A percentile compares a stretch with the other conserved stretches of the same genome.
These are phyloP conservation scores for Bullera alba DNA, from an alignment of 768 basidiomycete genomes.

Conservation along the genomic window DNA sequence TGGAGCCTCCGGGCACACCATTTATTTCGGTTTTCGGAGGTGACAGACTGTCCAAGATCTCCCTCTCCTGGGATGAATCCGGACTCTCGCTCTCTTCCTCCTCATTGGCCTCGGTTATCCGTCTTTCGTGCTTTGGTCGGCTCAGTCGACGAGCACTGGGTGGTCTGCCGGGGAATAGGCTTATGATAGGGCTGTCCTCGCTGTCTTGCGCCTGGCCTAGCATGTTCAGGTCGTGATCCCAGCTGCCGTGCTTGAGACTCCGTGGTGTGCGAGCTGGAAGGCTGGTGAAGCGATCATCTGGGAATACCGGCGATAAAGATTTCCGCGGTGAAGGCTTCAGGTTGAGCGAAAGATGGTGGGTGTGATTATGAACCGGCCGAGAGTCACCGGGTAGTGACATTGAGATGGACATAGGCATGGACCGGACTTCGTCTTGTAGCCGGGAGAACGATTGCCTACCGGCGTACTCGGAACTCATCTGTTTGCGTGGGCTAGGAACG, in stretches of 20 bases:
- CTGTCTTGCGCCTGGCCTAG: background rate
- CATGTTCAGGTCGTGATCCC: slow-evolving; percentile 8
- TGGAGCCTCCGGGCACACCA: background rate
- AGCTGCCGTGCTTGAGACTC: slow-evolving; percentile 22
- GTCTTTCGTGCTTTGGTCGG: slow-evolving; percentile 16
- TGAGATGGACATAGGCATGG: background rate
- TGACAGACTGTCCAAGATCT: background rate
- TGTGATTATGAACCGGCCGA: background rate
- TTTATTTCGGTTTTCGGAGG: no score
- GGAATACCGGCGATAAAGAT: background rate
- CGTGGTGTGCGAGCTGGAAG: slow-evolving; percentile 31
- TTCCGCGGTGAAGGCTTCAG: background rate
- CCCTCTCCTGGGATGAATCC: background rate
- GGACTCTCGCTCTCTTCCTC: slow-evolving; percentile 10
- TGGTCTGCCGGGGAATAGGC: background rate
- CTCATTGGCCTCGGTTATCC: slow-evolving; percentile 35
- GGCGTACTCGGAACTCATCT: background rate
- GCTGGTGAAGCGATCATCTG: slow-evolving; percentile 32
- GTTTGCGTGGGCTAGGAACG: background rate
- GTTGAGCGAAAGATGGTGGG: slow-evolving; percentile 11
- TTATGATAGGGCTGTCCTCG: no score
- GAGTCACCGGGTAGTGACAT: background rate
- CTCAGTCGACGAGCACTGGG: background rate
- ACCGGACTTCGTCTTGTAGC: background rate
- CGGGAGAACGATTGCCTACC: background rate